phyloP scores from a whole-genome alignment of 1,284 basidiomycete genomes.

The Sporisorium exsertum region DNA sequence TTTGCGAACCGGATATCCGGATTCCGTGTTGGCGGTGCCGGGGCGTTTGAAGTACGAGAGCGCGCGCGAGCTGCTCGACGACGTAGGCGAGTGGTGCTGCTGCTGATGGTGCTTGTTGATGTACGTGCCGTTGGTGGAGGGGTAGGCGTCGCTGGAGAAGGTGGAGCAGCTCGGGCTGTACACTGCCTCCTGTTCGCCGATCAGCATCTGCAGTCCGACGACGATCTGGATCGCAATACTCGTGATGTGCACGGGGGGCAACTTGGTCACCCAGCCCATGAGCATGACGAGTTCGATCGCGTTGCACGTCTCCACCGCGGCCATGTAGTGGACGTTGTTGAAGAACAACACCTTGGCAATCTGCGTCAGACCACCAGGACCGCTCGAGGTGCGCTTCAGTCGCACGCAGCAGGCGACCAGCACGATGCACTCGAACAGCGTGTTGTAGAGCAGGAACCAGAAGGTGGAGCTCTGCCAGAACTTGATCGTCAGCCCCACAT shows the following conservation, averaged over 20 bases:
- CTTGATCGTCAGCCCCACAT: conserved; percentile 1
- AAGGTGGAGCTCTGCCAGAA: conserved; percentile 43
- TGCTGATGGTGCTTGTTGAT: conserved; percentile 14
- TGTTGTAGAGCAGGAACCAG: conserved; percentile 51
- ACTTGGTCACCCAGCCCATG: conserved; percentile 22
- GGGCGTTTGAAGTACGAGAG: conserved; percentile 39
- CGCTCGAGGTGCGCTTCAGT: conserved; percentile 31
- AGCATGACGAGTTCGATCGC: conserved; percentile 34
- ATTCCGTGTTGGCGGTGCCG: conserved; percentile 22
- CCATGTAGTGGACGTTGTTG: conserved; percentile 56
- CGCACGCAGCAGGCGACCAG: conserved; percentile 22
- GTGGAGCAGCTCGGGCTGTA: conserved; percentile 35
- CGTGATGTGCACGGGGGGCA: conserved; percentile 35
- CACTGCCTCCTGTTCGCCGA: conserved; percentile 49
- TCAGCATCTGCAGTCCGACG: conserved; percentile 42
- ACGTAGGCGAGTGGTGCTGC: not conserved
- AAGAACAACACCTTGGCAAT: conserved; percentile 41
- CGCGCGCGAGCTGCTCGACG: conserved; percentile 4
- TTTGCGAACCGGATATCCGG: conserved; percentile 9
- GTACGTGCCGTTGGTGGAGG: conserved; percentile 10
- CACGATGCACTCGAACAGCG: conserved; percentile 31
- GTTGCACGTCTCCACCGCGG: conserved; percentile 36
- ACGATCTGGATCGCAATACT: conserved; percentile 42
- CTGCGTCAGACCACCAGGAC: conserved; percentile 34
- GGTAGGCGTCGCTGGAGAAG: conserved; percentile 8